Evolutionary conservation across 1,284 basidiomycete genomes (phyloP), one percentile per base, ranked within the genome.

Genomic region (Laetiporus sulphureus): DNA sequence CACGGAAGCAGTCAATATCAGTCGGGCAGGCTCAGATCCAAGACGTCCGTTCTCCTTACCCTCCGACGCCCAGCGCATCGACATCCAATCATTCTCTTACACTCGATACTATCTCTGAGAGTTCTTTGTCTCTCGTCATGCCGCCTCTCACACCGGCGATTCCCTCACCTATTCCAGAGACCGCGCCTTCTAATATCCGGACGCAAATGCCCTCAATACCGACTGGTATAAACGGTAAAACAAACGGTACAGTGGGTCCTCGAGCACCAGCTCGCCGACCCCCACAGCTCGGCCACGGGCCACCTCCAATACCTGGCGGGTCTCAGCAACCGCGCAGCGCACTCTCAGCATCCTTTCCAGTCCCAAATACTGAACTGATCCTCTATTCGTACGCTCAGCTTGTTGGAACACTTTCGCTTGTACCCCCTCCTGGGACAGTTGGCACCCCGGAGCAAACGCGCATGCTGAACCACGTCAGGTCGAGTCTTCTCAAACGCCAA

Each of bases 321-420:
- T 49, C 54, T 37, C 60, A 32, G 50, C 65, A 21, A 41, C 61
- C 45, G 13, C 66, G 65, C 22, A 64, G 66, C 4, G 60, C 69
- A 3, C 63, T 62, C 47, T 63, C 70, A 18, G 59, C 68, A 4
- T 53, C 68, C 2, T 73, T 75, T 51, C 48, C 54, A 6, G 36
- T 42, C 2, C 37, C 55, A 5, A 57, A 57, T 42, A 72, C 73
- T 6, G 84, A 91, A 50, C 66, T 86, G 10, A 74, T 93, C n/a
- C 69, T 93, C 1, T 94, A 92, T 62, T 81, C 90, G 0, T 93
- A 92, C 56, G 87, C 83, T 0, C 90, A 92, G 52, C 70, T 93
- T 20, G 67, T 77, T n/a, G 91, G 90, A 2, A 75, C 69, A 0
- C 66, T 83, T 39, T 68, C 74, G 22, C 58, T 82, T 30, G 51